Evolutionary conservation across 345 rosid species (phyloP).

Genomic region (Melaleuca quinquenervia): DNA sequence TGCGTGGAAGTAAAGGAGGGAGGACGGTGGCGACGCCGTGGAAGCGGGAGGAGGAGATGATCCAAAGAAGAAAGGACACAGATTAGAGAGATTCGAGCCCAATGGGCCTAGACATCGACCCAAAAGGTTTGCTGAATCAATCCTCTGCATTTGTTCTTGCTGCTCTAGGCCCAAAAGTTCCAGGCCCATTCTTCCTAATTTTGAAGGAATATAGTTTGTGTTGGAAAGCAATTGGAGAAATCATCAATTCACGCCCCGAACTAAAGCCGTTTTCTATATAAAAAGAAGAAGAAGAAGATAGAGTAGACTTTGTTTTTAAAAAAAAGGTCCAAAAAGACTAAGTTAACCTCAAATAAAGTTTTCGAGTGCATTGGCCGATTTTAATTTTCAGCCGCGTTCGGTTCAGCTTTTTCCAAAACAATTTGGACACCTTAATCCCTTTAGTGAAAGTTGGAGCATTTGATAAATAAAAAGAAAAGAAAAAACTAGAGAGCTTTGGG

Average conservation of each 20-base stretch:
- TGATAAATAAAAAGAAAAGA: too few relatives aligned
- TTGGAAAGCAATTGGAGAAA: background rate
- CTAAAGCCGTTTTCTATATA: background rate
- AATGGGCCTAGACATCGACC: background rate
- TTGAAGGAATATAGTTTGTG: background rate
- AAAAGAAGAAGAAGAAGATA: background rate
- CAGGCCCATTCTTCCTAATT: background rate
- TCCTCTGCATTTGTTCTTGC: background rate
- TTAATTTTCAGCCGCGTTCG: background rate
- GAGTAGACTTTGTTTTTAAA: background rate
- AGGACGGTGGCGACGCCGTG: background rate
- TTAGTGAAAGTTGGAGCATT: background rate
- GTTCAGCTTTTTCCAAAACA: background rate
- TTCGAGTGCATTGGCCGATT: background rate
- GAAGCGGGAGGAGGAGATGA: background rate
- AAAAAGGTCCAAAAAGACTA: background rate
- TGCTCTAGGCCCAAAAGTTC: background rate
- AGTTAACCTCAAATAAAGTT: background rate
- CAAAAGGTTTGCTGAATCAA: background rate
- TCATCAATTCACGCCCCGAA: background rate
- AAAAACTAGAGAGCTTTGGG: background rate
- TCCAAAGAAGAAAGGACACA: background rate
- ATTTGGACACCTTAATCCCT: background rate
- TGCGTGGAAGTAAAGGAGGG: background rate
- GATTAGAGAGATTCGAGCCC: background rate